A percentile compares a stretch with the other conserved stretches of the same genome.
phyloP scores from a whole-genome alignment of 108 stramenopile species.

The Conticribra guillardii region DNA sequence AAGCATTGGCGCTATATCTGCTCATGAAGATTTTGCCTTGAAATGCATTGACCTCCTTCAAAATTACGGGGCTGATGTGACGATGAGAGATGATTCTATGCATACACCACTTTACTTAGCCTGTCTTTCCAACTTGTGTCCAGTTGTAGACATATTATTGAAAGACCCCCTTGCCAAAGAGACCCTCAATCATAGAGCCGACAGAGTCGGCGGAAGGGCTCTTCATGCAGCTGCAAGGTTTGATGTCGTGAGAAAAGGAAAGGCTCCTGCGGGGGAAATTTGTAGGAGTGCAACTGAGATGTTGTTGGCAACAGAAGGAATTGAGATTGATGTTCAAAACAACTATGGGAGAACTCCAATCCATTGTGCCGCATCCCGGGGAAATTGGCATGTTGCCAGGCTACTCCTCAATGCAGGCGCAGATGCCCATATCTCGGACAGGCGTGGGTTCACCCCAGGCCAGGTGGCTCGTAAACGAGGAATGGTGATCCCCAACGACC shows the following conservation, averaged over 20 bases:
- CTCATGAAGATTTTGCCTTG: constrained; percentile 75
- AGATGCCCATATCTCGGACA: constrained; percentile 60
- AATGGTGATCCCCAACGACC: constrained; percentile 83
- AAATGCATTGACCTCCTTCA: constrained; percentile 66
- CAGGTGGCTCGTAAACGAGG: constrained; percentile 81
- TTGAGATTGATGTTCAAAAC: constrained; percentile 83
- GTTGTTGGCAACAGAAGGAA: constrained; percentile 62
- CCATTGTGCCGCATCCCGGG: constrained; percentile 77
- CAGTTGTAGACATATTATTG: constrained; percentile 67
- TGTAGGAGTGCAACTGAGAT: constrained; percentile 58
- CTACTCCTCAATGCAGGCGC: constrained; percentile 74
- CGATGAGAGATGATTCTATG: constrained; percentile 80
- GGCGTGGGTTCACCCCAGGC: constrained; percentile 80
- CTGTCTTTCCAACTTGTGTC: constrained; percentile 69
- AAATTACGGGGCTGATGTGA: constrained; percentile 73
- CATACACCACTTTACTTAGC: constrained; percentile 87
- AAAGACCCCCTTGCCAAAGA: constrained; percentile 54
- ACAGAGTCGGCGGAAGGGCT: constrained; percentile 77
- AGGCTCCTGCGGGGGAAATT: constrained; percentile 23
- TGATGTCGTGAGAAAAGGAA: constrained; percentile 47
- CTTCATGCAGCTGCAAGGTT: constrained; percentile 89
- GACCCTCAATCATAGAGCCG: constrained; percentile 74
- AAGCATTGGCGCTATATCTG: constrained; percentile 72
- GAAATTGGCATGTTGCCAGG: constrained; percentile 84
- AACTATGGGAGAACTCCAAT: constrained; percentile 82